Evolutionary conservation across 305 asterid species (phyloP).

Genomic region (Coffea humblotiana): DNA sequence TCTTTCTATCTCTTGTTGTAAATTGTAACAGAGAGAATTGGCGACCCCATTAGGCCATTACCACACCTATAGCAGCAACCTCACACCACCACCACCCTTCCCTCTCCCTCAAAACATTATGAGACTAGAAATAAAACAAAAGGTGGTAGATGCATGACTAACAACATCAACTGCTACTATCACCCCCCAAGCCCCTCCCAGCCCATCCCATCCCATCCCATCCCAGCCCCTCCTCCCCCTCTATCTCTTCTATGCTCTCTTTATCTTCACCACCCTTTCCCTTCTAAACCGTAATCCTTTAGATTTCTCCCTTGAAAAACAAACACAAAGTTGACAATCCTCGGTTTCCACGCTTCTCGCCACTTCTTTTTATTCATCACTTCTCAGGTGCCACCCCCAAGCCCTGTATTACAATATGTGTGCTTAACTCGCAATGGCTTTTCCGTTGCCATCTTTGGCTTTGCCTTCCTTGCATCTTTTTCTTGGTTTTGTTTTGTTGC

Average conservation of each 20-base stretch:
- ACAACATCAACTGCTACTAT: constrained; percentile 53
- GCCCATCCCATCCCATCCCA: constrained; percentile 11
- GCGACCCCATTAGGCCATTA: constrained; percentile 17
- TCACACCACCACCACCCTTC: constrained; percentile 24
- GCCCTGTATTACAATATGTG: not conserved
- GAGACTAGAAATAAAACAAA: constrained; percentile 55
- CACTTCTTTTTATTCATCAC: constrained; percentile 19
- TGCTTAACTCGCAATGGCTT: constrained; percentile 29
- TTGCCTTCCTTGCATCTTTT: not conserved
- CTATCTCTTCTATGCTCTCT: constrained; percentile 16
- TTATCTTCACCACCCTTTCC: constrained; percentile 23
- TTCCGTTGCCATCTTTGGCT: not conserved
- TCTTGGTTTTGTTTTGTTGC: constrained; percentile 1
- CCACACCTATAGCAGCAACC: constrained; percentile 10
- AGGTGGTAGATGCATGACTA: constrained; percentile 95
- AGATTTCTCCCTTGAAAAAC: not conserved
- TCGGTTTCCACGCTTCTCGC: constrained; percentile 54
- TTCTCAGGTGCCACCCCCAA: constrained; percentile 36
- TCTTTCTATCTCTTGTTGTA: constrained; percentile 17
- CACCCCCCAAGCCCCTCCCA: constrained; percentile 11
- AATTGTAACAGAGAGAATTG: not conserved
- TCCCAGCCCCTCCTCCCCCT: not conserved
- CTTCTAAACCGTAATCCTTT: constrained; percentile 10
- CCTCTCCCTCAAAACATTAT: constrained; percentile 36
- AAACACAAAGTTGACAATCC: constrained; percentile 26